A percentile compares a stretch with the other conserved stretches of the same genome.
These are phyloP conservation scores for Posidonia australis DNA, from an alignment of 106 monocot species.

Conservation along the genomic window DNA sequence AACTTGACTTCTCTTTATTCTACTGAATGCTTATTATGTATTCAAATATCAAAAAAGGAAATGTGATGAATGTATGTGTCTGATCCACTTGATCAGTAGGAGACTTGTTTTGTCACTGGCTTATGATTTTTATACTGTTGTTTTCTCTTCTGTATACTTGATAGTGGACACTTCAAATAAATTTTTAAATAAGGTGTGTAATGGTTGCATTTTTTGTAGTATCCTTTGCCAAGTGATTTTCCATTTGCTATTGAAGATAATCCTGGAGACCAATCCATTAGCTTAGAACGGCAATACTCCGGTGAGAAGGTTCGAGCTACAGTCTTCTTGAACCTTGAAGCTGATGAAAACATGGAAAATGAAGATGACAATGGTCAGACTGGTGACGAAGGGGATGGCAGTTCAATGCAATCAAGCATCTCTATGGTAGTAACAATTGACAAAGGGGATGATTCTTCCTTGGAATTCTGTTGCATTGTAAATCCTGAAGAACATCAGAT, in stretches of 20 bases:
- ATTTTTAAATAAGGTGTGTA: not conserved
- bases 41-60: too few relatives aligned
- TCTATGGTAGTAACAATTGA: constrained; percentile 53
- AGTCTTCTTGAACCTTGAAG: constrained; percentile 37
- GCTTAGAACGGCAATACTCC: constrained; percentile 39
- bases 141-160: not conserved
- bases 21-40: too few relatives aligned
- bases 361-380: constrained; percentile 18
- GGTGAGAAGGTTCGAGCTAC: constrained; percentile 60
- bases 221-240: constrained; percentile 38
- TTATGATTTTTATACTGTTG: too few relatives aligned
- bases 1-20: too few relatives aligned
- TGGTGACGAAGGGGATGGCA: constrained; percentile 10
- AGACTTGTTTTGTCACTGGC: too few relatives aligned
- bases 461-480: constrained; percentile 64
- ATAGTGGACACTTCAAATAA: too few relatives aligned
- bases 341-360: constrained; percentile 23
- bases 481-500: constrained; percentile 47
- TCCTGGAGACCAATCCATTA: constrained; percentile 65
- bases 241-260: constrained; percentile 78
- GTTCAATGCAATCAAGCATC: constrained; percentile 23
- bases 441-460: constrained; percentile 38
- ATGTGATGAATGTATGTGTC: too few relatives aligned
- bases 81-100: too few relatives aligned
- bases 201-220: constrained; percentile 5